Percentiles rank a stretch among this genome's conserved stretches.
Conservation (phyloP, 129 eudicot species). For the Daucus carota region DH1_v3.0 NC_030388.2:3458001-3458500, state of each 20-base stretch:
- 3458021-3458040: neutral
- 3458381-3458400: neutral
- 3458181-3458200: neutral
- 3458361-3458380: neutral
- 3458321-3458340: no score
- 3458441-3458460: neutral
- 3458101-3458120: neutral
- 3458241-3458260: neutral
- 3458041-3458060: slow-evolving; percentile 12
- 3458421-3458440: neutral
- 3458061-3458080: slow-evolving; percentile 4
- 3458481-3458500: neutral
- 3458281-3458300: no score
- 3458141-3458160: neutral
- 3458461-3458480: neutral
- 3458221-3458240: neutral
- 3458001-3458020: neutral
- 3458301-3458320: no score
- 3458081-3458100: slow-evolving; percentile 14
- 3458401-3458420: neutral
- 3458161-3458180: neutral
- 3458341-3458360: neutral
- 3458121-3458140: neutral
- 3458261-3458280: neutral
- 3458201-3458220: neutral